Percentiles rank a stretch among this genome's conserved stretches.
phyloP scores from a whole-genome alignment of 768 basidiomycete species.

The Lactarius psammicola region DNA sequence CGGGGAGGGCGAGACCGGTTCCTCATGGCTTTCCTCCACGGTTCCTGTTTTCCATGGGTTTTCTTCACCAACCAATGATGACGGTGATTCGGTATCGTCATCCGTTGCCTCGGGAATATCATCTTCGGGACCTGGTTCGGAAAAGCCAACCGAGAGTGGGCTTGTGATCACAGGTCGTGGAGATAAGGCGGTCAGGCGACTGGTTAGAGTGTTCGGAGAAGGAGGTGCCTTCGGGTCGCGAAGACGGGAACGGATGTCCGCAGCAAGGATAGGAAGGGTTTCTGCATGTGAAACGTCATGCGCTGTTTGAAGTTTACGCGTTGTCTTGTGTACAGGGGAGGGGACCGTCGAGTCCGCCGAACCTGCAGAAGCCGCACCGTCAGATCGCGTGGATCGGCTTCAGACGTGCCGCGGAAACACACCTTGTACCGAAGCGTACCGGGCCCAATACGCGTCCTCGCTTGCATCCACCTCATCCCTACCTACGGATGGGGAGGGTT shows the following conservation, averaged over 20 bases:
- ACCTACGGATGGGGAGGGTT: conserved; percentile 26
- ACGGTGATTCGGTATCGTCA: conserved; percentile 19
- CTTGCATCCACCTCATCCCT: conserved; percentile 34
- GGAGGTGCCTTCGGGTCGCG: conserved; percentile 34
- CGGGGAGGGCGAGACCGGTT: not conserved
- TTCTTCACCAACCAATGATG: conserved; percentile 6
- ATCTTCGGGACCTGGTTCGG: conserved; percentile 9
- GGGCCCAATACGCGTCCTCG: conserved; percentile 77
- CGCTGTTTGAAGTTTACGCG: conserved; percentile 33
- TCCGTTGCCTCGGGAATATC: conserved; percentile 18
- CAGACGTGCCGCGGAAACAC: conserved; percentile 19
- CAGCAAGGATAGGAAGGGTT: conserved; percentile 29
- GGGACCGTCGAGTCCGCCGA: conserved; percentile 71
- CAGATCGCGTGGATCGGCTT: conserved; percentile 2
- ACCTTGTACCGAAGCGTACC: conserved; percentile 71
- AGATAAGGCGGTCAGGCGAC: conserved; percentile 33
- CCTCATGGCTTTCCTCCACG: not conserved
- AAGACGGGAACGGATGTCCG: conserved; percentile 23
- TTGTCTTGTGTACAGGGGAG: conserved; percentile 40
- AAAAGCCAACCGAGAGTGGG: not conserved
- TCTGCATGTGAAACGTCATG: conserved; percentile 27
- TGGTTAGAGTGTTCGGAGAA: conserved; percentile 34
- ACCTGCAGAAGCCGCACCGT: conserved; percentile 41
- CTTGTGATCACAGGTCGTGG: conserved; percentile 26
- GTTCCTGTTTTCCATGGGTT: not conserved